phyloP scores from a whole-genome alignment of 768 basidiomycete genomes.

The Hemileccinum rubropunctum region DNA sequence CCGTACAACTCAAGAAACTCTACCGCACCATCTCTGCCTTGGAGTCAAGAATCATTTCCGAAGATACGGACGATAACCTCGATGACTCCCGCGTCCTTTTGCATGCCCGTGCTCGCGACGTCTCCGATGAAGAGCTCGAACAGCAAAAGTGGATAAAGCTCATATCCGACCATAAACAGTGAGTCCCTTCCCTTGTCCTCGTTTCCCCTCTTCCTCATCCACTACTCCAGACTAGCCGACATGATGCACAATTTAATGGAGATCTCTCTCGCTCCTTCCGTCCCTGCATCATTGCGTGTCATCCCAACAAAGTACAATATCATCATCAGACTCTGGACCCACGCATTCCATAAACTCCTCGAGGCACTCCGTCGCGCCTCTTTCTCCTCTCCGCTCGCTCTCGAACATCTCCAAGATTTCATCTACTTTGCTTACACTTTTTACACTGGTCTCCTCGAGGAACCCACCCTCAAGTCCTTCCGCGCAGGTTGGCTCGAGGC shows the following conservation, averaged over 20 bases:
- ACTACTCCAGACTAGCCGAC: constrained; percentile 73
- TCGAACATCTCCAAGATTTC: constrained; percentile 92
- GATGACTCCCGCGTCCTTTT: constrained; percentile 39
- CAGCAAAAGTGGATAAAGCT: constrained; percentile 75
- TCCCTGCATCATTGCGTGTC: constrained; percentile 84
- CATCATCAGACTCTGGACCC: constrained; percentile 89
- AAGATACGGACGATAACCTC: constrained; percentile 54
- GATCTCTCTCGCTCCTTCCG: constrained; percentile 79
- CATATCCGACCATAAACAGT: constrained; percentile 83
- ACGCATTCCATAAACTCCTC: constrained; percentile 85
- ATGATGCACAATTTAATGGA: constrained; percentile 85
- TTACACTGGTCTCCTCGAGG: constrained; percentile 87
- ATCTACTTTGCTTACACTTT: constrained; percentile 95
- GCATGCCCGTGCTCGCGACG: constrained; percentile 31
- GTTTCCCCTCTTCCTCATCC: neutral
- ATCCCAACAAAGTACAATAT: constrained; percentile 96
- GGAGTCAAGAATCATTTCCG: constrained; percentile 69
- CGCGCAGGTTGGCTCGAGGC: constrained; percentile 92
- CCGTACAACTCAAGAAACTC: constrained; percentile 71
- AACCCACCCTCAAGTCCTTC: constrained; percentile 66
- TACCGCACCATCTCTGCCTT: constrained; percentile 81
- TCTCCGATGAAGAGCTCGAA: constrained; percentile 56
- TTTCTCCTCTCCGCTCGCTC: constrained; percentile 56
- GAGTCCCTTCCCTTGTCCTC: constrained; percentile 28
- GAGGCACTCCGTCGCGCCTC: constrained; percentile 88